Conservation (phyloP, 1,284 basidiomycete genomes). For the Clitocybe nebularis region DNA sequence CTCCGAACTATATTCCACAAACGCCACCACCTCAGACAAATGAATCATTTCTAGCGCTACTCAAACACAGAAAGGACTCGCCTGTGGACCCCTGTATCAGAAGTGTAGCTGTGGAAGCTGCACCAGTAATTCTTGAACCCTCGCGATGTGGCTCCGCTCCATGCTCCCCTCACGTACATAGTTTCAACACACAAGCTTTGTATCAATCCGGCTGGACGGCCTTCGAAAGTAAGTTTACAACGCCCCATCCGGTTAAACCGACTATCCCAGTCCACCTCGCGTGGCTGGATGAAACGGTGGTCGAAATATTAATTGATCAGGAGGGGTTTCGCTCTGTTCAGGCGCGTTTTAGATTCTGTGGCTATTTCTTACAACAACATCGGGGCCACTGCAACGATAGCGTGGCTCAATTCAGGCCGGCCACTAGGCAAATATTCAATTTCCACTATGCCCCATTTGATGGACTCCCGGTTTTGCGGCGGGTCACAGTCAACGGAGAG, state of each 20-base stretch:
- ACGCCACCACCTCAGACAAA: no score
- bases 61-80: no score
- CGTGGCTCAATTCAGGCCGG: constrained; percentile 62
- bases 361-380: constrained; percentile 37
- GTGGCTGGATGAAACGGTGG: constrained; percentile 49
- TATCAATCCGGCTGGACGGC: neutral
- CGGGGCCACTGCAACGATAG: constrained; percentile 23
- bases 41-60: no score
- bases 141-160: no score
- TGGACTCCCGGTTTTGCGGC: constrained; percentile 59
- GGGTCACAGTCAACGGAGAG: constrained; percentile 59
- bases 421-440: constrained; percentile 49
- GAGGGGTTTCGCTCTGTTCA: constrained; percentile 67
- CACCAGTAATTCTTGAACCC: no score
- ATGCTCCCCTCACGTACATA: no score
- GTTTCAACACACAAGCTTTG: no score
- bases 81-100: no score
- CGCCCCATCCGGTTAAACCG: constrained; percentile 14
- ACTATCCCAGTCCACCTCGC: constrained; percentile 35
- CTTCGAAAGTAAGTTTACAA: no score
- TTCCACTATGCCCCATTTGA: constrained; percentile 75
- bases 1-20: no score
- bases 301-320: constrained; percentile 77
- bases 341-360: constrained; percentile 55
- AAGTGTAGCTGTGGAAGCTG: no score